Evolutionary conservation across 2,329 filamentous ascomycete species (phyloP).

Genomic region (Diatrype stigma): DNA sequence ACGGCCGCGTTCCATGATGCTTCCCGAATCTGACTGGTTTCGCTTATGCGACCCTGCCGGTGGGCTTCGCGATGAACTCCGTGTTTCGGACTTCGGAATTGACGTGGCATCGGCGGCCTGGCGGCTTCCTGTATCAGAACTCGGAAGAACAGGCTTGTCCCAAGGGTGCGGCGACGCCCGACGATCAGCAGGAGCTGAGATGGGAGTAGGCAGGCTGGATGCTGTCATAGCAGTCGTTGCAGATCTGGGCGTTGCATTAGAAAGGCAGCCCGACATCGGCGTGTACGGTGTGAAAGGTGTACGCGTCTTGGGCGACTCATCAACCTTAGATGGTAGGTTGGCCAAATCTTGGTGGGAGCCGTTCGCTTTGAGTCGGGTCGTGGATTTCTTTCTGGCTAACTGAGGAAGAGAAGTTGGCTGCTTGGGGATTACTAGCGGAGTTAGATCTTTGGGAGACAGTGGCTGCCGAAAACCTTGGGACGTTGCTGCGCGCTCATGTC

Average conservation of each 20-base stretch:
- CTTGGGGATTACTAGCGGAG: conserved; percentile 54
- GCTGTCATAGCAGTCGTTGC: conserved; percentile 39
- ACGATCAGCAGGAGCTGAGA: conserved; percentile 45
- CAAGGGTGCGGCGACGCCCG: conserved; percentile 41
- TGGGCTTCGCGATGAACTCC: conserved; percentile 14
- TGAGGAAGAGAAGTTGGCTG: conserved; percentile 27
- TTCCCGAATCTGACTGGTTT: conserved; percentile 53
- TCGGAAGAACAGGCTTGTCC: conserved; percentile 30
- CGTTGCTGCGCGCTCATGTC: background rate
- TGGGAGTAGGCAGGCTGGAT: conserved; percentile 43
- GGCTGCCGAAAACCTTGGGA: conserved; percentile 28
- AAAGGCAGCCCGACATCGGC: conserved; percentile 38
- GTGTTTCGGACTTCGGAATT: conserved; percentile 29
- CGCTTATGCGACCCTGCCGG: conserved; percentile 40
- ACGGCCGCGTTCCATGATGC: conserved; percentile 59
- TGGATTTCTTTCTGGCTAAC: conserved; percentile 35
- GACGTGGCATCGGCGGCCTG: conserved; percentile 18
- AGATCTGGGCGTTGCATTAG: conserved; percentile 41
- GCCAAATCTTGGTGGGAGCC: conserved; percentile 38
- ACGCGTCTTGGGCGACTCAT: conserved; percentile 43
- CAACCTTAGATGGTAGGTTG: conserved; percentile 37
- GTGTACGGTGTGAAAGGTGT: conserved; percentile 37
- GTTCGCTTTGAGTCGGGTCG: conserved; percentile 43
- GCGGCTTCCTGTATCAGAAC: conserved; percentile 21
- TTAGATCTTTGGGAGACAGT: conserved; percentile 50